Evolutionary conservation across 163 green algal species (phyloP).

Genomic region (Scenedesmus sp.): DNA sequence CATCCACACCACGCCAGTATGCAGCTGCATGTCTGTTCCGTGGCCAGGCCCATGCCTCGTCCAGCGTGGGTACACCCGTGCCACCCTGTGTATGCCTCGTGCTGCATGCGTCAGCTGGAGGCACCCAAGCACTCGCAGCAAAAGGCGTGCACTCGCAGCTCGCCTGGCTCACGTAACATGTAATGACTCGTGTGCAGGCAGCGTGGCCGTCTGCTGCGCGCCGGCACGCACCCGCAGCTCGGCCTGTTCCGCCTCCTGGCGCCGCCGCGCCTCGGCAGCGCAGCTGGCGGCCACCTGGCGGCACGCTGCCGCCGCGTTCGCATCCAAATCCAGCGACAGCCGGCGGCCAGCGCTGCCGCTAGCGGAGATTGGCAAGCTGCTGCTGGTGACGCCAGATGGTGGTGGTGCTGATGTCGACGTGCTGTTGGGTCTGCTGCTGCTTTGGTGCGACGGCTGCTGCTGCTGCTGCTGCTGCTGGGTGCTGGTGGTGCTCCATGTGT

Average conservation of each 20-base stretch:
- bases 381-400: background rate
- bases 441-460: background rate
- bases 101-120: too few relatives aligned
- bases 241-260: background rate
- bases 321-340: background rate
- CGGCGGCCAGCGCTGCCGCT: background rate
- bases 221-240: constrained; percentile 17
- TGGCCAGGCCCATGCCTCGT: too few relatives aligned
- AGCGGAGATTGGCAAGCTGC: background rate
- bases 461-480: constrained; percentile 5
- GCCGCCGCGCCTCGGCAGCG: background rate
- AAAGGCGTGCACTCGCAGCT: too few relatives aligned
- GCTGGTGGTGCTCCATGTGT: constrained; percentile 31
- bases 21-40: too few relatives aligned
- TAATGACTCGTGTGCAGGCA: background rate
- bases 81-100: too few relatives aligned
- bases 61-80: too few relatives aligned
- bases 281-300: background rate
- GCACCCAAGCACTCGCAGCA: too few relatives aligned
- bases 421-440: background rate
- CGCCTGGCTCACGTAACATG: too few relatives aligned
- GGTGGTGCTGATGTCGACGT: background rate
- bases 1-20: too few relatives aligned
- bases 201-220: too few relatives aligned
- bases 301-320: background rate